These are phyloP conservation scores for Nothophytophthora sp. DNA, from an alignment of 352 stramenopile genomes.

Conservation along the genomic window DNA sequence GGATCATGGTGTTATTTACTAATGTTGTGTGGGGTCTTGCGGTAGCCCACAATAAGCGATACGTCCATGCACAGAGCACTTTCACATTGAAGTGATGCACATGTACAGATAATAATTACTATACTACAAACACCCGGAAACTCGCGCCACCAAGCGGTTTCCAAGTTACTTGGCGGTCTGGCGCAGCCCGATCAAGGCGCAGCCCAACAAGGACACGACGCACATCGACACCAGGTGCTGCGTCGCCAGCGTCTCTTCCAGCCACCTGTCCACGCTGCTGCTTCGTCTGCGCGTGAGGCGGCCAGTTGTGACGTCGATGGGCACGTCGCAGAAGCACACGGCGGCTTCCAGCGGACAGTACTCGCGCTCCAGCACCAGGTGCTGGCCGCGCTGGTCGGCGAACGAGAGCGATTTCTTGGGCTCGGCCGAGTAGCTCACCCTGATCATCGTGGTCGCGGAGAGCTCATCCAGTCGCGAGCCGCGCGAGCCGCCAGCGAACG, in stretches of 20 bases:
- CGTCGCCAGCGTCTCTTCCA: slow-evolving; percentile 35
- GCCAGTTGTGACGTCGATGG: slow-evolving; percentile 17
- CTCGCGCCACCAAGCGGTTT: neutral
- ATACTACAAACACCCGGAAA: slow-evolving; percentile 4
- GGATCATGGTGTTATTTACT: slow-evolving; percentile 2
- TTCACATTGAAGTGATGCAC: slow-evolving; percentile 9
- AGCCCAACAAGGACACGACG: slow-evolving; percentile 55
- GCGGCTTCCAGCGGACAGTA: slow-evolving; percentile 45
- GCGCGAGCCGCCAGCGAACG: slow-evolving; percentile 27
- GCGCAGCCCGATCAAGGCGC: slow-evolving; percentile 33
- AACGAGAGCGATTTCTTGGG: slow-evolving; percentile 66
- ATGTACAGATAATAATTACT: slow-evolving; percentile 22
- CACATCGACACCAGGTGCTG: slow-evolving; percentile 59
- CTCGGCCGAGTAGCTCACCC: slow-evolving; percentile 29
- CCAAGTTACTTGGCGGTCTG: slow-evolving; percentile 29
- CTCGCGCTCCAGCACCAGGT: slow-evolving; percentile 51
- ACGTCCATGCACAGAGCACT: slow-evolving; percentile 9
- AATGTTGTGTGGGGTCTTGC: neutral
- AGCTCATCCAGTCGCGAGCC: slow-evolving; percentile 32
- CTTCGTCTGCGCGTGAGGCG: slow-evolving; percentile 24
- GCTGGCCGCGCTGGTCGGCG: slow-evolving; percentile 51
- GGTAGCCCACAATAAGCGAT: too few relatives aligned
- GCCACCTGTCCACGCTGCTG: slow-evolving; percentile 36
- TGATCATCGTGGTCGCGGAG: slow-evolving; percentile 31
- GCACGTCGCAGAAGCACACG: slow-evolving; percentile 45